Base-by-base conservation (phyloP, 495 filamentous ascomycete species). In the Trichoderma virens region DNA sequence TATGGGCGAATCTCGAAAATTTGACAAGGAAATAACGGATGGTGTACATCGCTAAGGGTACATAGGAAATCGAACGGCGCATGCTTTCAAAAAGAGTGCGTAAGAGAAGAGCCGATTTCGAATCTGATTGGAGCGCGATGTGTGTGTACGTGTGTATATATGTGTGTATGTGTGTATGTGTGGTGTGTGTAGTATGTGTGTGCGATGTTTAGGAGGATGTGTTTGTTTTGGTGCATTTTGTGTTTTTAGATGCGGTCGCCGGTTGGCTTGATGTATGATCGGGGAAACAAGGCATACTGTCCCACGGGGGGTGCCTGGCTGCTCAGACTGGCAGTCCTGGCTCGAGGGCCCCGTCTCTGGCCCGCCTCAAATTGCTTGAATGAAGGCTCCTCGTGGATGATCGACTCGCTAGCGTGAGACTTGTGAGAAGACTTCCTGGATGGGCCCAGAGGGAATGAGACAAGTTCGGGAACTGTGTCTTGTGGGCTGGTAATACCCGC, bases 201-300 rank as follows among this genome's bases (percentile, higher is more conserved):
- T n/a, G n/a, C 20, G 9, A 16, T 27, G 47, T 54, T 27, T 54
- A 5, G 18, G n/a, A 5, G 5, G 4, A 6, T 7, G n/a, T 54
- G 54, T 25, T 59, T 59, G 8, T 5, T 25, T 59, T 13, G 16
- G 8, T 28, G 5, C 23, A 9, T n/a, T 62, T 28, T n/a, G n/a
- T n/a, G n/a, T 14, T n/a, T 8, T 25, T 38, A 65, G n/a, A 65
- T 65, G 56, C 54, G 63, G 20, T 41, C 30, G 54, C 63, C 54
- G 18, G 20, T 60, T 11, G 34, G 34, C 61, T 62, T 62, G 11
- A 62, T 43, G 27, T 60, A 45, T 9, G 54, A 31, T 27, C 54
- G 63, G 3, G 75, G 75, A 35, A 77, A 77, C 23, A 77, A 65
- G 14, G 70, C 72, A 68, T 78, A 80, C 72, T 77, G 75, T 66